phyloP scores from a whole-genome alignment of 2,329 filamentous ascomycete genomes.

The Leptographium wingfieldii region DNA sequence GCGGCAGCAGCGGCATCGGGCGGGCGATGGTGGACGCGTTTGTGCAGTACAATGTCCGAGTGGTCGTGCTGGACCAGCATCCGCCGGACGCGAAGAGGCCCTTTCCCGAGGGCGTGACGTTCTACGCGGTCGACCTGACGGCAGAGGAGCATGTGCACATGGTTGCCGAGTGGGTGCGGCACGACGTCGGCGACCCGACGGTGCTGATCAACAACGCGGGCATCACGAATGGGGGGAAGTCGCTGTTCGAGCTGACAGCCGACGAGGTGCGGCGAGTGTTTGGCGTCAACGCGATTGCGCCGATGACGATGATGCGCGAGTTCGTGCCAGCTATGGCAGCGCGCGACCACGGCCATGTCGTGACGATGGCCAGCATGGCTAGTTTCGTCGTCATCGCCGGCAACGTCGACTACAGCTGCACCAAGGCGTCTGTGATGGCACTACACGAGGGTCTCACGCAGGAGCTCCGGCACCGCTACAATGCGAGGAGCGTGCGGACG shows the following conservation, averaged over 20 bases:
- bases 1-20: slow-evolving; percentile 64
- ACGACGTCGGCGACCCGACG: slow-evolving; percentile 49
- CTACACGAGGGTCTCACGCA: slow-evolving; percentile 55
- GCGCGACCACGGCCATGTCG: slow-evolving; percentile 57
- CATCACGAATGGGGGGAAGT: slow-evolving; percentile 42
- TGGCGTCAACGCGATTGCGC: slow-evolving; percentile 53
- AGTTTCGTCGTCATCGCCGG: slow-evolving; percentile 37
- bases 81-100: slow-evolving; percentile 23
- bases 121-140: slow-evolving; percentile 59
- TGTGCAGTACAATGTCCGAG: slow-evolving; percentile 50
- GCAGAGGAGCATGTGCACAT: slow-evolving; percentile 38
- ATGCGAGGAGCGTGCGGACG: slow-evolving; percentile 50
- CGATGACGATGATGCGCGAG: slow-evolving; percentile 43
- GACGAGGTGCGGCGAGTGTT: slow-evolving; percentile 52
- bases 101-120: slow-evolving; percentile 36
- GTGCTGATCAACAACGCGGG: slow-evolving; percentile 64
- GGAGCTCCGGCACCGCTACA: slow-evolving; percentile 47
- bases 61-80: slow-evolving; percentile 61
- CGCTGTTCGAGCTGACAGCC: slow-evolving; percentile 39
- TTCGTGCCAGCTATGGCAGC: slow-evolving; percentile 55
- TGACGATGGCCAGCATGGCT: slow-evolving; percentile 55
- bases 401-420: slow-evolving; percentile 49
- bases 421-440: slow-evolving; percentile 52
- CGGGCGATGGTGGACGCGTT: slow-evolving; percentile 51
- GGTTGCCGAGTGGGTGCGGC: slow-evolving; percentile 39